Evolutionary conservation across 179 eudicot genomes (phyloP).

Genomic region (Dionaea muscipula): DNA sequence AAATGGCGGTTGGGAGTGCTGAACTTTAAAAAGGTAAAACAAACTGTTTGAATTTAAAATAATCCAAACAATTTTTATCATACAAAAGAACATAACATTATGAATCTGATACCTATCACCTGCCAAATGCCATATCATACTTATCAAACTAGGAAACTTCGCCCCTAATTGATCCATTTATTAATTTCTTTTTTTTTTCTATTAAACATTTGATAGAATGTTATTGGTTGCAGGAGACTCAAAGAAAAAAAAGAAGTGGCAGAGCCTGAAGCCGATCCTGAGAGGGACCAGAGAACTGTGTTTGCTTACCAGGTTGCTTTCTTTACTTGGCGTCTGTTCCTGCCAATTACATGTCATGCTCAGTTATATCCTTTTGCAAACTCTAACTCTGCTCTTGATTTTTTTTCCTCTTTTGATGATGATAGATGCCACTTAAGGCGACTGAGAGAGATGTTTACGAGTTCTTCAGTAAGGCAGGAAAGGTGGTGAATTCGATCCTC

Average conservation of each 20-base stretch:
- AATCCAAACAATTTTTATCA: no score
- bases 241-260: slow-evolving; percentile 30
- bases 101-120: no score
- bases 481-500: slow-evolving; percentile 13
- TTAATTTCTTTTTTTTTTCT: not conserved
- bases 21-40: no score
- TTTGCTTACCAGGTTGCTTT: slow-evolving; percentile 36
- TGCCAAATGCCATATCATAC: no score
- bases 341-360: not conserved
- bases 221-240: slow-evolving; percentile 23
- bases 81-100: no score
- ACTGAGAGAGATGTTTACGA: slow-evolving; percentile 36
- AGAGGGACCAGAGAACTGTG: slow-evolving; percentile 45
- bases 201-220: not conserved
- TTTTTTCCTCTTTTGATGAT: slow-evolving; percentile 2
- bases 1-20: no score
- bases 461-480: slow-evolving; percentile 40
- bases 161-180: not conserved
- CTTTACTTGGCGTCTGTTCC: not conserved
- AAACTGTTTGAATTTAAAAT: no score
- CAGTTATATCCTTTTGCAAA: not conserved
- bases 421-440: slow-evolving; percentile 42
- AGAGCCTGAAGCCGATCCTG: slow-evolving; percentile 46
- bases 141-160: no score
- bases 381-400: slow-evolving; percentile 2